Evolutionary conservation across 192 early-diverging fungal species (phyloP), one percentile per base, ranked within the genome.

Genomic region (Chytriomyces hyalinus): DNA sequence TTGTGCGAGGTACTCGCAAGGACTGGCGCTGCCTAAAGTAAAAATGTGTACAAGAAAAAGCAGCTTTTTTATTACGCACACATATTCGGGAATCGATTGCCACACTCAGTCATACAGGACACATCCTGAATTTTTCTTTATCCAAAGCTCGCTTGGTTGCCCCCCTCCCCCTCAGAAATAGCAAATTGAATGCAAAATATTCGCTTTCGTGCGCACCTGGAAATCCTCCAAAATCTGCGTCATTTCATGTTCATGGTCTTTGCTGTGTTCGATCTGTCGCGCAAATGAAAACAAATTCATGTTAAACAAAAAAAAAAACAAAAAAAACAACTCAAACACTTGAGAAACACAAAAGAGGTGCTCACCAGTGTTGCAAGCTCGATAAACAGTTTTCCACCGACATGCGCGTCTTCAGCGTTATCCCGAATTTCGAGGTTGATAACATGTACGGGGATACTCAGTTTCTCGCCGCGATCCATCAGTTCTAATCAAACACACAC

Each of bases 351-450:
- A 43, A 2, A 74, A 11, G 7, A 47, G n/a, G 43, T 10, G n/a
- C 61, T 70, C 53, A 93, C 91, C 88, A 90, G 87, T 70, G 90
- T 78, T 8, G 92, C 95, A 57, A 98, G 81, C 76, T 94, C 86
- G 43, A 94, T 75, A 48, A 99, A 96, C 28, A 93, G 90, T 75
- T 91, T 86, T 7, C 93, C 97, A 5, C 96, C 97, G 0, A 94
- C 76, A 20, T 86, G 78, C 0, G 97, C 95, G 73, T 97, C 94
- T 75, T 92, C 89, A 57, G 94, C 92, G 83, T 95, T 99, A 80
- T 99, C 97, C 73, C 93, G 93, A 77, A 98, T 99, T 46, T 98
- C 96, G 5, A 99, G 88, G 72, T 99, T 99, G 69, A 99, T 92
- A 3, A 99, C 90, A 86, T 99, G 96, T 0, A 95, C 81, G 80